Conservation (phyloP, 257 asterid species). For the Primulina eburnea region DNA sequence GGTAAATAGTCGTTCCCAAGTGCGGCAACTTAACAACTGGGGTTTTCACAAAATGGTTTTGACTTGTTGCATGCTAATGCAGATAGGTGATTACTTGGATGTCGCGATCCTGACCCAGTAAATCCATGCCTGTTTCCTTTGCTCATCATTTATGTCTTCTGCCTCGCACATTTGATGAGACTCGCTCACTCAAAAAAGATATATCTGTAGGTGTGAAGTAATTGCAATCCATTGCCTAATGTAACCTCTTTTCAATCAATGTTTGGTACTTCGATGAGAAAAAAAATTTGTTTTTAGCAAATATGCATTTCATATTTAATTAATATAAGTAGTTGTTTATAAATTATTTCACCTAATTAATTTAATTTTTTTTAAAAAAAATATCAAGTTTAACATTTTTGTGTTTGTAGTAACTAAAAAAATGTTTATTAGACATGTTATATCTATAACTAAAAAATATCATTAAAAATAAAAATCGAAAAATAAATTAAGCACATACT, state of each 20-base stretch:
- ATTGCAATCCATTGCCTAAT: background rate
- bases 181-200: background rate
- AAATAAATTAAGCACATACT: too few species aligned
- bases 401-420: too few species aligned
- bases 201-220: background rate
- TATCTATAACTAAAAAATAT: too few species aligned
- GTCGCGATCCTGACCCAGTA: conserved; percentile 70
- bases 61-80: conserved; percentile 32
- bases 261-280: background rate
- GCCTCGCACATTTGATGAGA: background rate
- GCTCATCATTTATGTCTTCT: conserved; percentile 1
- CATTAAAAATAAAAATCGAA: too few species aligned
- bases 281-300: too few species aligned
- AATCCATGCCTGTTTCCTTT: background rate
- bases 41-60: background rate
- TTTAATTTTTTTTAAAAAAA: too few species aligned
- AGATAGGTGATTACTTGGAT: conserved; percentile 94
- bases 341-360: too few species aligned
- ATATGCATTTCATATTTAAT: too few species aligned
- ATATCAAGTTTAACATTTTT: too few species aligned
- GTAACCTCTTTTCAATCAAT: background rate
- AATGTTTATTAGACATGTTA: too few species aligned
- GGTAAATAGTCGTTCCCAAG: conserved; percentile 37
- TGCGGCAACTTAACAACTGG: background rate
- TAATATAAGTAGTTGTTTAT: too few species aligned